Conservation (phyloP, 768 basidiomycete genomes). For the Suillus plorans region DNA sequence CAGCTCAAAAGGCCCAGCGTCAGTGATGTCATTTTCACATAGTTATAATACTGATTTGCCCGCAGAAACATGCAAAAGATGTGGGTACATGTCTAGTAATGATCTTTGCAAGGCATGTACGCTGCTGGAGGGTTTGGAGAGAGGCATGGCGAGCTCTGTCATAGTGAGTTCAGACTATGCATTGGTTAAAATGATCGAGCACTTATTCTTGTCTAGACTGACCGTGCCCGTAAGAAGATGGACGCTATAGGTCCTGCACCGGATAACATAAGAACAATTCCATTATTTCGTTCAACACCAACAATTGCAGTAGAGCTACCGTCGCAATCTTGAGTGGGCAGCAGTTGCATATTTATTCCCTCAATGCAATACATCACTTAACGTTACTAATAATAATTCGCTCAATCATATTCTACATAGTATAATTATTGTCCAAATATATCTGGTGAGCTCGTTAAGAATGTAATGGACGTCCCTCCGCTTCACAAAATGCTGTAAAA, state of each 20-base stretch:
- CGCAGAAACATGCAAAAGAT: conserved; percentile 85
- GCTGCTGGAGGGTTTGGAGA: conserved; percentile 85
- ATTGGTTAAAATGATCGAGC: background rate
- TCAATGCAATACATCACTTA: background rate
- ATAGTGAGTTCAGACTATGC: conserved; percentile 46
- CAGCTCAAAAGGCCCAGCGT: conserved; percentile 84
- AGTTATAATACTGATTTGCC: conserved; percentile 10
- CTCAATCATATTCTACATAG: background rate
- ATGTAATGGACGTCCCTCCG: conserved; percentile 26
- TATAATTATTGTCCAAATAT: background rate
- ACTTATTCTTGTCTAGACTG: conserved; percentile 47
- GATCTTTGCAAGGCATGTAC: conserved; percentile 96
- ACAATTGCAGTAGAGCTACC: conserved; percentile 41
- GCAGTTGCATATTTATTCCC: background rate
- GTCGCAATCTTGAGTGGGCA: conserved; percentile 2
- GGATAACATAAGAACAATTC: conserved; percentile 75
- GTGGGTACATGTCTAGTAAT: conserved; percentile 96
- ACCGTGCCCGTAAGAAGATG: conserved; percentile 63
- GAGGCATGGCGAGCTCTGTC: conserved; percentile 66
- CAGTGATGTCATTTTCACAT: conserved; percentile 30
- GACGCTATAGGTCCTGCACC: conserved; percentile 59
- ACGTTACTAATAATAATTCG: background rate
- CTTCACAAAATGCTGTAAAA: conserved; percentile 38
- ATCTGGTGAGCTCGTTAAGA: conserved; percentile 2
- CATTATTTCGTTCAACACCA: conserved; percentile 55